A percentile compares a stretch with the other conserved stretches of the same genome.
Evolutionary conservation across 768 basidiomycete species (phyloP).

Genomic region (Albatrellus ellisii): DNA sequence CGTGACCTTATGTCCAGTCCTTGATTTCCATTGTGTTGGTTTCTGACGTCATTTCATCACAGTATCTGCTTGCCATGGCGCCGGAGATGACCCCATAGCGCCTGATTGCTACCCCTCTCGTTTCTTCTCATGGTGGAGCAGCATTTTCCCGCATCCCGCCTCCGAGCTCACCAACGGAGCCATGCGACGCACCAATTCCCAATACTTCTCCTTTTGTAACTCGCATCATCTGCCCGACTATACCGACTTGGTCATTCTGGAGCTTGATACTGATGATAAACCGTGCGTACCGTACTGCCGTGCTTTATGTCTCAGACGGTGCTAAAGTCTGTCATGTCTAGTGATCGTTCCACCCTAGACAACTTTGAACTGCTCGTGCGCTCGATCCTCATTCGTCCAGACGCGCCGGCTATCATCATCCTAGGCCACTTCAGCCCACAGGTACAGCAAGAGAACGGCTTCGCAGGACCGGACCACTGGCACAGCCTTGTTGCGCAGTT

Average conservation of each 20-base stretch:
- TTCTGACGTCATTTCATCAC: no score
- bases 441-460: constrained; percentile 63
- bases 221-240: constrained; percentile 87
- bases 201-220: constrained; percentile 92
- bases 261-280: constrained; percentile 86
- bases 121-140: constrained; percentile 97
- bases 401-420: constrained; percentile 84
- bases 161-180: constrained; percentile 98
- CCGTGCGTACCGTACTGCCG: constrained; percentile 40
- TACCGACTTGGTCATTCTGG: constrained; percentile 89
- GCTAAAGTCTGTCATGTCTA: constrained; percentile 24
- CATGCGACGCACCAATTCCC: constrained; percentile 81
- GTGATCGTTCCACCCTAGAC: constrained; percentile 58
- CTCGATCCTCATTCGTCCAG: constrained; percentile 79
- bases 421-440: constrained; percentile 96
- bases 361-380: constrained; percentile 90
- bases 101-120: constrained; percentile 83
- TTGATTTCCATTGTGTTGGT: constrained; percentile 6
- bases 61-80: constrained; percentile 92
- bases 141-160: constrained; percentile 94
- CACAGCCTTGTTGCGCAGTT: constrained; percentile 89
- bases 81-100: constrained; percentile 82
- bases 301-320: background rate
- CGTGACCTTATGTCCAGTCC: background rate
- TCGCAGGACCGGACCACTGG: constrained; percentile 81